These are phyloP conservation scores for Trichophyton equinum DNA, from an alignment of 2,329 filamentous ascomycete genomes.

Conservation along the genomic window DNA sequence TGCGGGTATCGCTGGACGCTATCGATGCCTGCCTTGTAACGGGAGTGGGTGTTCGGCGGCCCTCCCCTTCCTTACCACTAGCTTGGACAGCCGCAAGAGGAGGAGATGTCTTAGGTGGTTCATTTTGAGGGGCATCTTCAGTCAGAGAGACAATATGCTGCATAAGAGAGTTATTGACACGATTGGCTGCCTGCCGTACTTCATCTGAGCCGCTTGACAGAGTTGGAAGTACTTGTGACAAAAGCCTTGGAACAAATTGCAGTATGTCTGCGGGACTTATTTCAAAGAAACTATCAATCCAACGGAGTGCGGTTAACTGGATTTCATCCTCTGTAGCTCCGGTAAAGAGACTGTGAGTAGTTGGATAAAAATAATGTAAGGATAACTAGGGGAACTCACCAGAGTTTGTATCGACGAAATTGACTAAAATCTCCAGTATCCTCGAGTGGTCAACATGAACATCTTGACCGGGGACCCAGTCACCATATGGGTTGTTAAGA, in stretches of 20 bases:
- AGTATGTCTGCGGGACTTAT: conserved; percentile 96
- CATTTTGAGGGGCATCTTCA: conserved; percentile 46
- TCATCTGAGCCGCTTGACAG: conserved; percentile 86
- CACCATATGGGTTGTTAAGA: conserved; percentile 58
- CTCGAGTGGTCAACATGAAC: conserved; percentile 86
- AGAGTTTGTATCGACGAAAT: conserved; percentile 70
- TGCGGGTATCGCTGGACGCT: conserved; percentile 20
- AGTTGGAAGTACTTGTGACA: conserved; percentile 83
- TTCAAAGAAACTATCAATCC: conserved; percentile 93
- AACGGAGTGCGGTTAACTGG: conserved; percentile 76
- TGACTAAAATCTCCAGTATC: conserved; percentile 82
- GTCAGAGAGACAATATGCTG: conserved; percentile 87
- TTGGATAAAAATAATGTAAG: background rate
- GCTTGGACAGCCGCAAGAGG: conserved; percentile 32
- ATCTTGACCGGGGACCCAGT: conserved; percentile 96
- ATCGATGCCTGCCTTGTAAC: conserved; percentile 21
- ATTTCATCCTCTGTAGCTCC: conserved; percentile 64
- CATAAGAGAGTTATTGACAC: conserved; percentile 83
- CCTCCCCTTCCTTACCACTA: conserved; percentile 21
- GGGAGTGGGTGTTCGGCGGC: conserved; percentile 33
- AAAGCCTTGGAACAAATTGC: conserved; percentile 80
- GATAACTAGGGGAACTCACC: conserved; percentile 36
- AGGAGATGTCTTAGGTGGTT: conserved; percentile 24
- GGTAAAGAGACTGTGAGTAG: conserved; percentile 10
- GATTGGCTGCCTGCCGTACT: conserved; percentile 74